These are phyloP conservation scores for Tremella mesenterica DNA, from an alignment of 768 basidiomycete species.

Conservation along the genomic window DNA sequence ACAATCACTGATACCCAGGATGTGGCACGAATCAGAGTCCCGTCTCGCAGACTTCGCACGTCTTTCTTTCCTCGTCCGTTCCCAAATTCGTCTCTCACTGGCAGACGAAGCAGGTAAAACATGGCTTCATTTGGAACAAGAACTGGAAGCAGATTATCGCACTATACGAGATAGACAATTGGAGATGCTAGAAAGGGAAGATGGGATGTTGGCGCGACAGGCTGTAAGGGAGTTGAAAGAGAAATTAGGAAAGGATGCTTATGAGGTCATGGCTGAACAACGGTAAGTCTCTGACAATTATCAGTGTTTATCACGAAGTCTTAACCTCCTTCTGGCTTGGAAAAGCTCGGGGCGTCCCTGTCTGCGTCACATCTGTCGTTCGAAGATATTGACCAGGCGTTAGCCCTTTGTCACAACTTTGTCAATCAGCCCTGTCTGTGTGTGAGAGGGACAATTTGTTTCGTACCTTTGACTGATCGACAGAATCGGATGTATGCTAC, in stretches of 20 bases:
- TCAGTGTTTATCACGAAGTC: background rate
- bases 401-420: no score
- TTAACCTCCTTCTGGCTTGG: no score
- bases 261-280: slow-evolving; percentile 32
- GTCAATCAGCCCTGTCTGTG: no score
- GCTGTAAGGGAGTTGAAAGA: slow-evolving; percentile 27
- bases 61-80: slow-evolving; percentile 25
- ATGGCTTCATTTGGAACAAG: slow-evolving; percentile 34
- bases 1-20: slow-evolving; percentile 12
- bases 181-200: slow-evolving; percentile 37
- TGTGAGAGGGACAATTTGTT: no score
- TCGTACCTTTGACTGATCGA: no score
- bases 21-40: slow-evolving; percentile 38
- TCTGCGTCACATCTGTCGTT: no score
- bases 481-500: slow-evolving; percentile 37
- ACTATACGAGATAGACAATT: slow-evolving; percentile 36
- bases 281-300: slow-evolving; percentile 12
- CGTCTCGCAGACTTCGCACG: slow-evolving; percentile 22
- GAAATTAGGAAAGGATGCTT: slow-evolving; percentile 26
- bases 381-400: no score
- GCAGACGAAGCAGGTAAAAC: slow-evolving; percentile 27
- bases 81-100: slow-evolving; percentile 29
- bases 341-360: no score
- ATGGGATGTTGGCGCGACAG: slow-evolving; percentile 23
- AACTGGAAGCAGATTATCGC: slow-evolving; percentile 30